Base-by-base conservation (phyloP, 306 rosid species). In the Cajanus cajan region DNA sequence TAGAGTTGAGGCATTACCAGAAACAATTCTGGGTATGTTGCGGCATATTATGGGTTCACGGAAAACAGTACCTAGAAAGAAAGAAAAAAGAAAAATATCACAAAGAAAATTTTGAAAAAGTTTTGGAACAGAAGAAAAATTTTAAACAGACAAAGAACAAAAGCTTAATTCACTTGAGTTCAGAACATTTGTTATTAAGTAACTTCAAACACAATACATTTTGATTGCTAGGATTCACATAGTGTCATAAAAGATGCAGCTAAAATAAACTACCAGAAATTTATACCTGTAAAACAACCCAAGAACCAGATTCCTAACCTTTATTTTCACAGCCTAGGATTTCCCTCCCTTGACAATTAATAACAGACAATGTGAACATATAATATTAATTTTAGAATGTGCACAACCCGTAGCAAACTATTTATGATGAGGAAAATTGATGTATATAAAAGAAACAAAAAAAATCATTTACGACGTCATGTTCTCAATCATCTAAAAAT, bases 41-140 rank as follows among this genome's bases (percentile, higher is more conserved):
- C 61, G 55, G 83, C 99, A 93, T 22, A 96, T 82, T 80, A 96
- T 93, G 61, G 99, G 99, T 83, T 96, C 99, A 65, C 97, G 94
- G 51, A 96, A 96, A 77, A 96, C 98, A 79, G 99, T 93, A 80
- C 97, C 98, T 96, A 81, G 50, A 88, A 4, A 74, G 58, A 68
- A 70, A 34, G 39, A 68, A 28, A 28, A 28, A 1, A 28, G 59
- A 28, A 70, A 80, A 68, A 19, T 50, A 71, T 36, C 65, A 55
- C 5, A 62, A 47, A 36, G n/a, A 41, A 41, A 39, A 52, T 7
- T 43, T 63, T 59, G 4, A 48, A 77, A 36, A 66, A 12, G 51
- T 10, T 37, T 48, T 14, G 57, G 40, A 44, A 73, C 22, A 57
- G 36, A 21, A 51, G 62, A 9, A 78, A 57, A 15, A 44, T 11